Base-by-base conservation (phyloP, 495 filamentous ascomycete species). In the Xylaria acuta region DNA sequence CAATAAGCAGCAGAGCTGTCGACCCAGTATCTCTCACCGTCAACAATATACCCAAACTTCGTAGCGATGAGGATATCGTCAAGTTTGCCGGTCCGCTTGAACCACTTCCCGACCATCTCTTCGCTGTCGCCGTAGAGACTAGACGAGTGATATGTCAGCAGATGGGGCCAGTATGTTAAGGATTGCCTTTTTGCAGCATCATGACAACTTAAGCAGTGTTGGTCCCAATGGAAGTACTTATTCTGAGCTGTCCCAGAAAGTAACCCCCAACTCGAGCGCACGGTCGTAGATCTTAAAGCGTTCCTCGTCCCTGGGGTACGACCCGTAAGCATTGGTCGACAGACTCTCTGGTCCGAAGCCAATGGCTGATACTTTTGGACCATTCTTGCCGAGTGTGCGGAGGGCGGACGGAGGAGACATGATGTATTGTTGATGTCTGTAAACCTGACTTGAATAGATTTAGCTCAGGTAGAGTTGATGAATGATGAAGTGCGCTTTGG, bases 181-280 rank as follows among this genome's bases (percentile, higher is more conserved):
- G 36, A 38, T 54, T 5, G 14, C 6, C 2, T 27, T 14, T 53
- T 27, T 53, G 22, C 0, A 56, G 38, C 56, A 36, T 60, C 87
- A 88, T 16, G 1, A 66, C 60, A 68, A 75, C 72, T 30, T 32
- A 16, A 3, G 27, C 12, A 32, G 53, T 18, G 53, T 56, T 30
- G 5, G n/a, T 56, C 14, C 53, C 3, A 56, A 51, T 12, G 12
- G 3, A 27, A 0, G 25, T 56, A 72, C 78, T 54, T 71, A 79
- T 77, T 80, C 78, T 25, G 78, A n/a, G n/a, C 70, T 86, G 74
- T 92, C 90, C 90, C 90, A 92, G 67, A 88, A 87, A 0, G 73
- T 86, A 45, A 84, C 80, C 2, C 90, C 91, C 16, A 86, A 76
- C 64, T 87, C 83, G 58, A 86, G 70, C n/a, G 86, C 88, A 4